Conservation (phyloP, 2,329 filamentous ascomycete genomes). For the Alternaria postmessia region DNA sequence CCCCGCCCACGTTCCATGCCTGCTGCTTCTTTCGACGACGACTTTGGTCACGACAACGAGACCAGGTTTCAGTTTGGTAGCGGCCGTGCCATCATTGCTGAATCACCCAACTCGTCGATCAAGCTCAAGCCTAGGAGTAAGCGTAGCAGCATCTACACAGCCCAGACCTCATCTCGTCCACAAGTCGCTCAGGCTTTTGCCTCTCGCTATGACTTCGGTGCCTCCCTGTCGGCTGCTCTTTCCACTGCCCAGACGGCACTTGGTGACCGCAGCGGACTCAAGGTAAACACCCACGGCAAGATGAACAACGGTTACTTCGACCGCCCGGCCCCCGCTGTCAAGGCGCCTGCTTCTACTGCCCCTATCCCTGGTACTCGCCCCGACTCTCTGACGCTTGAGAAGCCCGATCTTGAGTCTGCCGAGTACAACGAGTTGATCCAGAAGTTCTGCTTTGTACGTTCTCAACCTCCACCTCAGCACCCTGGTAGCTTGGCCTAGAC, state of each 20-base stretch:
- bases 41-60: conserved; percentile 69
- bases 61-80: conserved; percentile 56
- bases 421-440: conserved; percentile 97
- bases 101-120: conserved; percentile 66
- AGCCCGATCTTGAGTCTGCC: conserved; percentile 79
- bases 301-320: conserved; percentile 43
- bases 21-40: conserved; percentile 67
- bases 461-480: conserved; percentile 49
- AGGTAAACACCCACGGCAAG: conserved; percentile 33
- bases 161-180: conserved; percentile 57
- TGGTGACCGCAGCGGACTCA: conserved; percentile 63
- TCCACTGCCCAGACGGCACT: conserved; percentile 73
- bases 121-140: conserved; percentile 76
- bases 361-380: conserved; percentile 55
- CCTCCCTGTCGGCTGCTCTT: conserved; percentile 86
- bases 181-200: conserved; percentile 78
- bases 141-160: conserved; percentile 66
- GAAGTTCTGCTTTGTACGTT: conserved; percentile 99
- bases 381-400: conserved; percentile 65
- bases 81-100: conserved; percentile 59
- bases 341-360: conserved; percentile 33
- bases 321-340: conserved; percentile 53
- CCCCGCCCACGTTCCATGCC: conserved; percentile 60
- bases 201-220: conserved; percentile 93
- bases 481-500: conserved; percentile 45